Base-by-base conservation (phyloP, 257 asterid genomes). In the Linaria vulgaris region DNA sequence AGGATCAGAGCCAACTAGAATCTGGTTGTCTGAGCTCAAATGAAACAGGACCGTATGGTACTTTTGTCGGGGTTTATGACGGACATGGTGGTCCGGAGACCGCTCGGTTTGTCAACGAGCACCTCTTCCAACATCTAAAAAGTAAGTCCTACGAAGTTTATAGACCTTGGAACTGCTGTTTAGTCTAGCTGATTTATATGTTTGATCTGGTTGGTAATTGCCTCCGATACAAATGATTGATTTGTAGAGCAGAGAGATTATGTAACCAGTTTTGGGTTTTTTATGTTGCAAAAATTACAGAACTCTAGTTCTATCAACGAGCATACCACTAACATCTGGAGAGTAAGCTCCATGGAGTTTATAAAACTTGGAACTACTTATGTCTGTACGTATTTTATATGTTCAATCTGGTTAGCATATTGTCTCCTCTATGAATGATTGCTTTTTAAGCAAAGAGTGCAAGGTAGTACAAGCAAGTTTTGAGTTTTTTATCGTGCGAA, bases 71-170 rank as follows among this genome's bases (percentile, higher is more conserved):
- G 70, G 76, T 89, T 68, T 87, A 87, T 63, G 97, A 89, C 63
- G 97, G 97, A 23, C 97, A 89, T 70, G 95, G 97, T 25, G 97
- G 97, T 30, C 95, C 94, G 2, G 91, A 87, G 68, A 75, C 94
- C 52, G 84, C 97, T 37, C 78, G 97, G 50, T 89, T 81, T 62
- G 78, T 87, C 64, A 87, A 85, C 31, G 90, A 85, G 21, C 80
- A 89, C 73, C 83, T 89, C 79, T 86, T 84, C 69, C 88, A 74
- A 25, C 90, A 88, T 77, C 75, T 86, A 66, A 85, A 81, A 84
- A 84, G 97, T 89, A 76, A 72, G 86, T 72, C 47, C 39, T 21
- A 12, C 20, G 30, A 44, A 51, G 68, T 69, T 50, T 49, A 27
- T 50, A 50, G 63, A 58, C 27, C 73, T 48, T 45, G 41, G 61